Base-by-base conservation (phyloP, 805 yeast genomes). In the Starmerella kuoi region DNA sequence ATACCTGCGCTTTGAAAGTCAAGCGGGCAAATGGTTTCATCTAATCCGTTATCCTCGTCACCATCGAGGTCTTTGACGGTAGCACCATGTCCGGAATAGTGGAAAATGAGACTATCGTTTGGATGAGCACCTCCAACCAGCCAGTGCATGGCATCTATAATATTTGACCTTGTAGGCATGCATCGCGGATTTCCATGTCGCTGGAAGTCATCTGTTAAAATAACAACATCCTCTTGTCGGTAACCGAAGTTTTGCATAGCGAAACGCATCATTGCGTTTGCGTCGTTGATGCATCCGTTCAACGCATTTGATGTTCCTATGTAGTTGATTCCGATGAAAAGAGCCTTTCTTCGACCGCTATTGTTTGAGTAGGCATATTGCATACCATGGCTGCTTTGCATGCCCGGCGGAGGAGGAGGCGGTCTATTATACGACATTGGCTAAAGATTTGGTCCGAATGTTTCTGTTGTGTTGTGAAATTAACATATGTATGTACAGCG, bases 61-160 rank as follows among this genome's bases (percentile, higher is more conserved):
- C 85, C 85, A 53, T 76, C 74, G 26, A 63, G 55, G 58, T 83
- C 94, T 36, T 65, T 61, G 4, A 76, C 73, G 55, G 76, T 80
- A 2, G 91, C 85, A 24, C 94, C 94, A 56, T 84, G 94, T 6
- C 94, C 91, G 0, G 91, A 79, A 57, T 78, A 83, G 58, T 84
- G 94, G 68, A 84, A 74, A 52, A 84, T 77, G 38, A 83, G 60
- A 7, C 85, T 73, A 61, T 83, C 94, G 52, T 83, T 81, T 14
- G 91, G 78, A 50, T 63, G 66, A 0, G 93, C 91, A 47, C 68
- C 79, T 18, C 64, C 65, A 18, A 79, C 87, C 19, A 83, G 68
- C 94, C 94, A 83, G 42, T 71, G 76, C 81, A 81, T 79, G 2
- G 86, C 94, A 33, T 77, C 67, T 18, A 81, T 55, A 58, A 84